Evolutionary conservation across 345 rosid species (phyloP), one percentile per base, ranked within the genome.

Genomic region (Salix caprea): DNA sequence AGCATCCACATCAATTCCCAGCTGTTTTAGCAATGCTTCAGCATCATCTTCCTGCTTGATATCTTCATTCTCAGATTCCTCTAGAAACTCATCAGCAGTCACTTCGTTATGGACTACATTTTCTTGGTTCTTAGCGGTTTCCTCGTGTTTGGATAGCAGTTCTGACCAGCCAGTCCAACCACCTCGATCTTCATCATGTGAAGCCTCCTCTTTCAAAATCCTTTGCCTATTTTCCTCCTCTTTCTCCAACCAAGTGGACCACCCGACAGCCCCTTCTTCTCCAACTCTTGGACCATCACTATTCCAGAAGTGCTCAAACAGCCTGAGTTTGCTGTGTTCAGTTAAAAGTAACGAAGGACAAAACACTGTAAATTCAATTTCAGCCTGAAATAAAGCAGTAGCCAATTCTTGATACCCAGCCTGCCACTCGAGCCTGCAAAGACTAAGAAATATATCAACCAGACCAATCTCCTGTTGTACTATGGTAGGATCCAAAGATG

Each of bases 91-190:
- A 65, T 85, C 86, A 34, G 54, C 67, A 76, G 73, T 75, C 78
- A 66, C 81, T 65, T 83, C 81, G 48, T 60, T 74, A 32, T 67
- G 64, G 39, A 73, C 82, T 74, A 76, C 42, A 79, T 83, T 81
- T 83, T 78, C 91, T 60, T 81, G 76, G 67, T 80, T 84, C 61
- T 74, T 67, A 80, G 62, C 76, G 69, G 80, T 78, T 77, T 80
- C 89, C 72, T 80, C 78, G 65, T 52, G 72, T 70, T 81, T 89
- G 32, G 94, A 88, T 24, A 80, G 46, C 30, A 87, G 97, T 78
- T 90, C 91, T 64, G 90, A 93, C 99, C 99, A 96, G 72, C 98
- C 98, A 67, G 96, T 93, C 99, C 99, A 93, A 82, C 99, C 96
- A 78, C 99, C 99, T 81, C 77, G 82, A 15, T 91, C 94, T 65